phyloP scores from a whole-genome alignment of 2,329 filamentous ascomycete genomes.

The Phoma sp. region DNA sequence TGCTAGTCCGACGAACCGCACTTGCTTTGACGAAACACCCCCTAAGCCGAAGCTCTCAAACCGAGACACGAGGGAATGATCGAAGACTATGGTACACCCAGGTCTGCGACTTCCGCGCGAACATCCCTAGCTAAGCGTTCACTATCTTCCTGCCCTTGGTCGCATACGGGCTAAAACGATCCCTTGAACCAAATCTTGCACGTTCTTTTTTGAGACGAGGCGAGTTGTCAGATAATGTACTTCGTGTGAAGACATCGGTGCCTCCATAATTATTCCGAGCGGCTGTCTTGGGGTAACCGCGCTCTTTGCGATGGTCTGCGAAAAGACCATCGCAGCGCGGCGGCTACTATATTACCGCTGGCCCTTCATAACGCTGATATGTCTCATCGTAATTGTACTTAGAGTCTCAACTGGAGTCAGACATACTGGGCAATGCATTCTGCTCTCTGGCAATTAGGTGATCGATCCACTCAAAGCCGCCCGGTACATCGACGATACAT shows the following conservation, averaged over 20 bases:
- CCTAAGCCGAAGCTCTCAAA: constrained; percentile 19
- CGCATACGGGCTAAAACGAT: constrained; percentile 43
- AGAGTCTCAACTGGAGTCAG: constrained; percentile 1
- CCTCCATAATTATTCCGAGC: background rate
- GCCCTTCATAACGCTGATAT: constrained; percentile 49
- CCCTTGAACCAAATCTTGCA: constrained; percentile 29
- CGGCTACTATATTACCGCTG: constrained; percentile 51
- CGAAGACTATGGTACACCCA: constrained; percentile 33
- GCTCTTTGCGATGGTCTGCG: background rate
- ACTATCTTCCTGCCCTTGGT: constrained; percentile 56
- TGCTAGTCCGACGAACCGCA: constrained; percentile 1
- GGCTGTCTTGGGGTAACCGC: background rate
- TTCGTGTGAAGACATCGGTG: background rate
- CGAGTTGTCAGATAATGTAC: background rate
- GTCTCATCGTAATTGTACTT: background rate
- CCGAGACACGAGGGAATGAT: constrained; percentile 27
- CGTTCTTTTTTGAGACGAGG: no score
- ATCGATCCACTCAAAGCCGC: constrained; percentile 28
- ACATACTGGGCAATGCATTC: constrained; percentile 30
- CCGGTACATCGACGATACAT: constrained; percentile 34
- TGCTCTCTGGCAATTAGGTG: constrained; percentile 33
- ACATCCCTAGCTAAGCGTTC: constrained; percentile 46
- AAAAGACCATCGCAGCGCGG: constrained; percentile 1
- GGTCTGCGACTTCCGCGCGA: constrained; percentile 51
- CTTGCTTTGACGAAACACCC: constrained; percentile 1